phyloP scores from a whole-genome alignment of 1,139 yeast genomes.

The Blastobotrys illinoisensis region DNA sequence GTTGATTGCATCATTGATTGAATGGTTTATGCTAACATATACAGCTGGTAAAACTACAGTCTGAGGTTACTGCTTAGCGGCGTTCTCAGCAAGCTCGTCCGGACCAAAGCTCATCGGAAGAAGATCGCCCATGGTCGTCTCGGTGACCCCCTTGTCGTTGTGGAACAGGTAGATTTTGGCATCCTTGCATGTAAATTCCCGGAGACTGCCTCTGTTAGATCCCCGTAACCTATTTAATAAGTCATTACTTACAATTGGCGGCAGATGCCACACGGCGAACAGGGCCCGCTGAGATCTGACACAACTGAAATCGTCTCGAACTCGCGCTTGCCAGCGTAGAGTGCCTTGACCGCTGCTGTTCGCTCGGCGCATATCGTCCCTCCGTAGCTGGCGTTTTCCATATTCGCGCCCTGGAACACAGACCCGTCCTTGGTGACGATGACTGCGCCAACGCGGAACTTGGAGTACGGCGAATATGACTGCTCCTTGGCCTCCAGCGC shows the following conservation, averaged over 20 bases:
- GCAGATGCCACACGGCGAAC: slow-evolving; percentile 92
- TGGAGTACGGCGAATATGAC: slow-evolving; percentile 79
- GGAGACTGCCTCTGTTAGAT: slow-evolving; percentile 33
- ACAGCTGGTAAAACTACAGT: not conserved
- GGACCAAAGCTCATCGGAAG: slow-evolving; percentile 84
- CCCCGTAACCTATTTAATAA: not conserved
- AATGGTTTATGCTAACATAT: not conserved
- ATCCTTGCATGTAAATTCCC: slow-evolving; percentile 54
- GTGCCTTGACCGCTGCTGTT: slow-evolving; percentile 65
- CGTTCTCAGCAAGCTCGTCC: slow-evolving; percentile 42
- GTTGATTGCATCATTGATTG: not conserved
- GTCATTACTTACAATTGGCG: slow-evolving; percentile 52
- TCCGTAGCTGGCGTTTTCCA: slow-evolving; percentile 90
- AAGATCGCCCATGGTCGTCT: slow-evolving; percentile 1
- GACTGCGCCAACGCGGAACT: slow-evolving; percentile 83
- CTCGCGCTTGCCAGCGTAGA: slow-evolving; percentile 43
- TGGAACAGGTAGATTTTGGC: slow-evolving; percentile 30
- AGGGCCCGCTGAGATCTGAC: slow-evolving; percentile 53
- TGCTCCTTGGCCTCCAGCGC: slow-evolving; percentile 25
- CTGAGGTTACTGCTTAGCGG: not conserved
- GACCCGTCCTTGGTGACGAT: slow-evolving; percentile 49
- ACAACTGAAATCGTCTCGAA: slow-evolving; percentile 68
- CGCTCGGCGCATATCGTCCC: slow-evolving; percentile 91
- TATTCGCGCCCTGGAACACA: slow-evolving; percentile 68
- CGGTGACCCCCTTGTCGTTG: not conserved